Evolutionary conservation across 352 stramenopile species (phyloP), one percentile per base, ranked within the genome.

Genomic region (Phytophthora meadii): DNA sequence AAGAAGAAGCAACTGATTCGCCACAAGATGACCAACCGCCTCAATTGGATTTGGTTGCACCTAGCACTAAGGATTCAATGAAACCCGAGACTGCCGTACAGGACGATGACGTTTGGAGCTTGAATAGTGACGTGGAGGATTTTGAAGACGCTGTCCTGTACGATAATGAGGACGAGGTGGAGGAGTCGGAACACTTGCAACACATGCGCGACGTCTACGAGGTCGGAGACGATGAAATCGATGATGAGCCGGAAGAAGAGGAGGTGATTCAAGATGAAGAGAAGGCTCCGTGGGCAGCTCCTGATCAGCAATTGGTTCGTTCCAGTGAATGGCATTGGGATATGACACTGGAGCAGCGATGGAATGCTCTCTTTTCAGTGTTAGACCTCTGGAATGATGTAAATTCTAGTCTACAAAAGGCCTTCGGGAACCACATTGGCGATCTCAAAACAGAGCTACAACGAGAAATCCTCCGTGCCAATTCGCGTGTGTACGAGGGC

Each of bases 141-240:
- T 77, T 82, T 61, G 70, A 77, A 7, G 75, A 90, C 37, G 49
- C 70, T 39, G 48, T 72, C 7, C 44, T 55, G 39, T 77, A 65
- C 55, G 76, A 76, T 27, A 81, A 77, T 51, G 75, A 77, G 41
- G 85, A 92, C 37, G 85, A 94, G 73, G 73, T 84, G 2, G 81
- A 93, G 30, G 87, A 95, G 41, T 92, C 82, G 0, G 90, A 94
- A 17, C 83, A 93, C 51, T 54, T 94, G 19, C 87, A 96, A 49
- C 88, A 96, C 68, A 61, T 97, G 14, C 81, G 84, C 2, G 90
- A 97, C 30, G 79, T 96, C 42, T 85, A 87, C 39, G 82, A 91
- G 50, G 59, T 92, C 34, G 66, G 80, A n/a, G 70, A 86, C 11
- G 61, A 67, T 14, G 72, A 88, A 19, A 37, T 68, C 14, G 55